These are phyloP conservation scores for Pseudonitzschia multiseries DNA, from an alignment of 108 stramenopile genomes.

Conservation along the genomic window DNA sequence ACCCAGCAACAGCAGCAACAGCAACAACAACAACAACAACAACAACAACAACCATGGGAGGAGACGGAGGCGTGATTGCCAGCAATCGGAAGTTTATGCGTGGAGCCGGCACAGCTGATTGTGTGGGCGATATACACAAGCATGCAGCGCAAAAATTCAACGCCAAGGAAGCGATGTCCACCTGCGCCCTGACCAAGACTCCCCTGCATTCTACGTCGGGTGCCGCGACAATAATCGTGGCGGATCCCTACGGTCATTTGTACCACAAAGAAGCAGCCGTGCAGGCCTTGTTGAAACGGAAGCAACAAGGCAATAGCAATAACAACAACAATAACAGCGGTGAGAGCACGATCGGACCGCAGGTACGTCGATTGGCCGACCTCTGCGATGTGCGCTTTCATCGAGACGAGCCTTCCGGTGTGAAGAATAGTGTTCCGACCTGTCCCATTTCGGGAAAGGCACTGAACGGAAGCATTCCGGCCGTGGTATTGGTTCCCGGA, in stretches of 20 bases:
- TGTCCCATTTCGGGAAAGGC: constrained; percentile 77
- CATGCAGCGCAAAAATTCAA: constrained; percentile 38
- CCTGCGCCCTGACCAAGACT: constrained; percentile 60
- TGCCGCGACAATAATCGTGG: constrained; percentile 48
- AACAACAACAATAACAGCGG: background rate
- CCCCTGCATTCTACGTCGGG: constrained; percentile 20
- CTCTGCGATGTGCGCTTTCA: constrained; percentile 66
- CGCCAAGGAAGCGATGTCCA: constrained; percentile 42
- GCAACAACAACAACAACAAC: no score
- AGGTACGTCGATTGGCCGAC: constrained; percentile 73
- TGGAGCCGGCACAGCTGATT: constrained; percentile 74
- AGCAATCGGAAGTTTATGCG: constrained; percentile 79
- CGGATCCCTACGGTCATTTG: constrained; percentile 68
- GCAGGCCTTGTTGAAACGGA: constrained; percentile 65
- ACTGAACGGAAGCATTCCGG: constrained; percentile 59
- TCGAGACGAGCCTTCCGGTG: background rate
- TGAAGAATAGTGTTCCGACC: constrained; percentile 16
- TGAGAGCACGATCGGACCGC: constrained; percentile 32
- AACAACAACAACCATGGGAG: constrained; percentile 62
- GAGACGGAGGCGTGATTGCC: constrained; percentile 87
- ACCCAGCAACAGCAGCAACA: no score
- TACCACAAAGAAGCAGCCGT: constrained; percentile 76
- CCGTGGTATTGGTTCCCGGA: constrained; percentile 51
- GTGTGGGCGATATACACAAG: constrained; percentile 55
- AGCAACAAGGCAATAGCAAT: constrained; percentile 1